Evolutionary conservation across 495 filamentous ascomycete genomes (phyloP), one percentile per base, ranked within the genome.

Genomic region (Talaromyces ruber): DNA sequence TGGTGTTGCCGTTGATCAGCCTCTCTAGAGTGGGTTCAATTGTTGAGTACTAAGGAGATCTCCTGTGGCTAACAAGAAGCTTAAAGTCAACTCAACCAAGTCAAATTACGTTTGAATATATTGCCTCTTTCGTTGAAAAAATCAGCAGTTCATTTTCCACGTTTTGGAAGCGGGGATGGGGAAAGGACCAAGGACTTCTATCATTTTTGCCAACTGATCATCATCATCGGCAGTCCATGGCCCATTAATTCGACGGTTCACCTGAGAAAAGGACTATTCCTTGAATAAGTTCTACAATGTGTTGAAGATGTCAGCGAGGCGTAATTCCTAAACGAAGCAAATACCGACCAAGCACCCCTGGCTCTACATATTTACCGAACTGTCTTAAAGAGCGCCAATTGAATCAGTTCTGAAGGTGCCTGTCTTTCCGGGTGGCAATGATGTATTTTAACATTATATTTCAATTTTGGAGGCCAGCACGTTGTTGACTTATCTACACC

Each of bases 291-390:
- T 71, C 70, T n/a, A 68, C 55, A 7, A 67, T 37, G 66, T 70
- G 52, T 62, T 58, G 30, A 53, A 37, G 12, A 54, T 34, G 54
- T 52, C 51, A 24, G 55, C 59, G 39, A 62, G 58, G 43, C 28
- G 54, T 29, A 58, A 58, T 57, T 18, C n/a, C 28, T 62, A 30
- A 30, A 57, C 25, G n/a, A 55, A 16, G 54, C 55, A 28, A 29
- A 25, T 45, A 70, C 67, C 68, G 62, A 78, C 74, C 54, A 79
- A 67, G 55, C 74, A 73, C 62, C 75, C 76, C n/a, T 74, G 67
- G 64, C 73, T 79, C 77, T 77, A 81, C 51, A 81, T 78, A 68
- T 81, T 74, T 7, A 77, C 72, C 22, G 59, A 66, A 25, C 61
- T 56, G 57, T 71, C 71, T 76, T 73, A 80, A 5, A 69, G 62